Conservation (phyloP, 176 grass and related monocot genomes). For the Dactylis glomerata region DNA sequence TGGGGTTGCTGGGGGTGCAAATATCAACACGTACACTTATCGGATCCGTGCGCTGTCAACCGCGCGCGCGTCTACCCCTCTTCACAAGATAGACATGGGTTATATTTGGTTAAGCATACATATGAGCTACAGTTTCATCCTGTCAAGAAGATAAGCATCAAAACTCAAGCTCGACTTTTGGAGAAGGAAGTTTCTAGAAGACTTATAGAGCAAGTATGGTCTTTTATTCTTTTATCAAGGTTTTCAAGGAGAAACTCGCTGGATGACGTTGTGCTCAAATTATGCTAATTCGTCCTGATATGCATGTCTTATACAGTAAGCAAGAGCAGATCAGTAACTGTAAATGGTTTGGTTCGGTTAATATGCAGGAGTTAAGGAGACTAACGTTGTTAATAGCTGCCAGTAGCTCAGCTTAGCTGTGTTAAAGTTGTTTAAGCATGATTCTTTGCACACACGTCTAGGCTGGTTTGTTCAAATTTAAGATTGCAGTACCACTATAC, state of each 20-base stretch:
- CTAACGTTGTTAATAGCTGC: conserved; percentile 21
- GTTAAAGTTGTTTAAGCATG: conserved; percentile 19
- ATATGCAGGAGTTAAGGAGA: conserved; percentile 3
- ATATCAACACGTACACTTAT: conserved; percentile 2
- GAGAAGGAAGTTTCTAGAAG: neutral
- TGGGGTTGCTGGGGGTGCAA: conserved; percentile 25
- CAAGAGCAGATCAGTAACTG: neutral
- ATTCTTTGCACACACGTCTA: conserved; percentile 46
- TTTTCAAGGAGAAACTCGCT: neutral
- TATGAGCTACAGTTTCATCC: neutral
- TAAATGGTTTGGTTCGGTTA: neutral
- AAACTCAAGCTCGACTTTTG: neutral
- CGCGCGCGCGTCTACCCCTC: neutral
- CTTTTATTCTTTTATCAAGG: neutral
- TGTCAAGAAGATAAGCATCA: neutral
- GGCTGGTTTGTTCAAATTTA: conserved; percentile 33
- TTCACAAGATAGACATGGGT: neutral
- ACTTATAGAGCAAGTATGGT: neutral
- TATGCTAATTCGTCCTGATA: no score
- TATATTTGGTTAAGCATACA: neutral
- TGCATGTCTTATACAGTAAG: no score
- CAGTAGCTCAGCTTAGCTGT: conserved; percentile 41
- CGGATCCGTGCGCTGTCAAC: conserved; percentile 15
- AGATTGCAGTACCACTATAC: conserved; percentile 23
- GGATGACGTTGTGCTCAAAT: no score